phyloP scores from a whole-genome alignment of 1,139 yeast species.

The Pneumocystis wakefieldiae region DNA sequence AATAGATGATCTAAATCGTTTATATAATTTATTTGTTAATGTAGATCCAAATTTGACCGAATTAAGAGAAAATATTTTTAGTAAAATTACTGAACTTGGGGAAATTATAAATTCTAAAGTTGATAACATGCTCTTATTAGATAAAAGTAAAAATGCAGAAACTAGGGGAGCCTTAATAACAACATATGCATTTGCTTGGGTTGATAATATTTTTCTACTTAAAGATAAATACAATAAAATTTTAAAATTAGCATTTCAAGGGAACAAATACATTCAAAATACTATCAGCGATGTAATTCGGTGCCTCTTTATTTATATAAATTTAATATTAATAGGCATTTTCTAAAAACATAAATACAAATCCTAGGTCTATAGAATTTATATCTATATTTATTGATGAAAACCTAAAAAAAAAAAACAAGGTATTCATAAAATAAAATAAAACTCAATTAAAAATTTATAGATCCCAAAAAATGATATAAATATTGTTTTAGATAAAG shows the following conservation, averaged over 20 bases:
- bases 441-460: not conserved
- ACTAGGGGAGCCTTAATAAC: constrained; percentile 30
- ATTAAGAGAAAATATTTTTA: constrained; percentile 36
- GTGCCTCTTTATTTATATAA: not conserved
- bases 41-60: constrained; percentile 41
- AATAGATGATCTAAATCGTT: constrained; percentile 29
- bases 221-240: constrained; percentile 41
- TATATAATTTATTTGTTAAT: constrained; percentile 38
- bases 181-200: constrained; percentile 54
- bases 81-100: constrained; percentile 34
- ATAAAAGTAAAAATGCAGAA: not conserved
- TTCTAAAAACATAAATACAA: constrained; percentile 45
- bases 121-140: not conserved
- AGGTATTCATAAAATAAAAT: constrained; percentile 14
- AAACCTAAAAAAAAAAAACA: constrained; percentile 46
- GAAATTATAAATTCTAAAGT: constrained; percentile 21
- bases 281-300: constrained; percentile 33
- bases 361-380: constrained; percentile 50
- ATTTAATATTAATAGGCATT: constrained; percentile 30
- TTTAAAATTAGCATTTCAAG: constrained; percentile 34
- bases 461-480: constrained; percentile 16
- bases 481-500: constrained; percentile 16
- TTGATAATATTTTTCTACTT: constrained; percentile 41
- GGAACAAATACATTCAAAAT: constrained; percentile 37
- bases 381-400: constrained; percentile 66